A percentile compares a stretch with the other conserved stretches of the same genome.
phyloP scores from a whole-genome alignment of 2,329 filamentous ascomycete genomes.

The Thelonectria discophora region DNA sequence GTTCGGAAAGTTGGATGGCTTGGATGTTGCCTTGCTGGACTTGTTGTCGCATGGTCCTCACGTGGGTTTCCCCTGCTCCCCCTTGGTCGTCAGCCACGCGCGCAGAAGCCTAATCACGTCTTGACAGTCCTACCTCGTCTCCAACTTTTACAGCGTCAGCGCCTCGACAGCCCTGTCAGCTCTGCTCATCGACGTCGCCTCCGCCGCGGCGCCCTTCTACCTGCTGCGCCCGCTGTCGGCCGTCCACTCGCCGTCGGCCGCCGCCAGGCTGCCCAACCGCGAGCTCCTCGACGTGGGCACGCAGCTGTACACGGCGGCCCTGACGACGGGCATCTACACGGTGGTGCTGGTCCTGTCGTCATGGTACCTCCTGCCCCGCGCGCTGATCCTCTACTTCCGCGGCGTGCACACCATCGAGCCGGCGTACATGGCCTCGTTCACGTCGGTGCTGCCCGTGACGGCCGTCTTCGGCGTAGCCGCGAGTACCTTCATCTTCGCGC shows the following conservation, averaged over 20 bases:
- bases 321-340: conserved; percentile 78
- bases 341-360: conserved; percentile 76
- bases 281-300: conserved; percentile 73
- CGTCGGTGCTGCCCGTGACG: conserved; percentile 67
- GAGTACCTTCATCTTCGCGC: conserved; percentile 80
- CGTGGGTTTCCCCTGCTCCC: conserved; percentile 53
- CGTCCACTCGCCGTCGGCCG: conserved; percentile 65
- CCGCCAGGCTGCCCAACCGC: conserved; percentile 63
- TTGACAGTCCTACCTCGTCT: conserved; percentile 73
- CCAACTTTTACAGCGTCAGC: conserved; percentile 78
- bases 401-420: conserved; percentile 73
- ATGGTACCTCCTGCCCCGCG: conserved; percentile 73
- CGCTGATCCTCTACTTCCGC: conserved; percentile 80
- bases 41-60: conserved; percentile 79
- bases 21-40: conserved; percentile 71
- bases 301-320: conserved; percentile 69
- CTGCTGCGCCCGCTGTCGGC: conserved; percentile 74
- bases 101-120: conserved; percentile 24
- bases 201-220: conserved; percentile 77
- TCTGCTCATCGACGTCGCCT: conserved; percentile 73
- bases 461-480: conserved; percentile 73
- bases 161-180: conserved; percentile 67
- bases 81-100: not conserved
- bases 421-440: conserved; percentile 70
- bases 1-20: conserved; percentile 77